These are phyloP conservation scores for Penicillium argentinense DNA, from an alignment of 495 filamentous ascomycete species.

Conservation along the genomic window DNA sequence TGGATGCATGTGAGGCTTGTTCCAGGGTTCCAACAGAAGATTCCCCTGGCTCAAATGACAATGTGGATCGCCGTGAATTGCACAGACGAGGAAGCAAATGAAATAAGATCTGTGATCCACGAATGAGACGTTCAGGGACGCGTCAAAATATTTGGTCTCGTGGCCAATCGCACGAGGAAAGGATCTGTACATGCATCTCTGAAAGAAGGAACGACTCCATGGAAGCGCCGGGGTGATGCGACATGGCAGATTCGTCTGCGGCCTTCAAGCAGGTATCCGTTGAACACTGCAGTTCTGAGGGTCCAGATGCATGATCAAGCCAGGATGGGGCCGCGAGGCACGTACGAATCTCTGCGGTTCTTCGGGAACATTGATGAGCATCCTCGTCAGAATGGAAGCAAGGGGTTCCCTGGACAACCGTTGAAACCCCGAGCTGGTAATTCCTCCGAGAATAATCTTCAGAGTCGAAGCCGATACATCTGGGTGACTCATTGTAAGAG, in stretches of 20 bases:
- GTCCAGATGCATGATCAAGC: conserved; percentile 7
- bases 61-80: background rate
- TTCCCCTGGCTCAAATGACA: conserved; percentile 10
- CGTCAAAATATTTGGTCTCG: conserved; percentile 10
- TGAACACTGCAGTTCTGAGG: conserved; percentile 3
- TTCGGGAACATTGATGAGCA: background rate
- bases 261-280: conserved; percentile 19
- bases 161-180: conserved; percentile 11
- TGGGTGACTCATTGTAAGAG: conserved; percentile 3
- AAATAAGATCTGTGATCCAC: conserved; percentile 3
- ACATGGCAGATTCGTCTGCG: conserved; percentile 4
- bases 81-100: too few relatives aligned
- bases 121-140: conserved; percentile 11
- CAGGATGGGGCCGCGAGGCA: conserved; percentile 11
- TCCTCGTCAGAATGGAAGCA: conserved; percentile 5
- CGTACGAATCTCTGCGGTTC: background rate
- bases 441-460: background rate
- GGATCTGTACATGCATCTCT: background rate
- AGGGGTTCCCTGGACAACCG: conserved; percentile 12
- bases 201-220: background rate
- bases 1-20: conserved; percentile 5
- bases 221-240: conserved; percentile 13
- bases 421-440: conserved; percentile 8
- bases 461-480: conserved; percentile 1
- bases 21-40: conserved; percentile 2